Evolutionary conservation across 2,329 filamentous ascomycete species (phyloP).

Genomic region (Microdochium paspali): DNA sequence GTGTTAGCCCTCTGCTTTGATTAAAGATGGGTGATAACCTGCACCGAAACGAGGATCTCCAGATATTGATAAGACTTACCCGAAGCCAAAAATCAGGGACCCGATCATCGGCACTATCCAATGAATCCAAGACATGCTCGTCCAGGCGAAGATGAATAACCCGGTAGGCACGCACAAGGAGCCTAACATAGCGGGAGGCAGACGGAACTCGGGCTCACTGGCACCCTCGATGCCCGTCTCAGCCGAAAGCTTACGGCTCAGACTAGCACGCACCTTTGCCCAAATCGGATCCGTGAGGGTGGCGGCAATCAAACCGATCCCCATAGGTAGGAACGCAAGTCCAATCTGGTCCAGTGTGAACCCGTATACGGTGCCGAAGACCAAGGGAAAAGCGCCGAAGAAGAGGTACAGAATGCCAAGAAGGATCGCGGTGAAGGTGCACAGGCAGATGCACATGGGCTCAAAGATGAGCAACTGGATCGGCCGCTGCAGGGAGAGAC

Average conservation of each 20-base stretch:
- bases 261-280: slow-evolving; percentile 46
- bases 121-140: slow-evolving; percentile 63
- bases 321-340: slow-evolving; percentile 65
- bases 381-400: slow-evolving; percentile 77
- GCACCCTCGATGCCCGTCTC: slow-evolving; percentile 33
- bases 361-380: slow-evolving; percentile 65
- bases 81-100: slow-evolving; percentile 59
- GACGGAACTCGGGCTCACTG: slow-evolving; percentile 78
- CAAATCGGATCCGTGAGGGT: slow-evolving; percentile 57
- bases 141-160: slow-evolving; percentile 86
- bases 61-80: no score
- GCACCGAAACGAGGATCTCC: neutral
- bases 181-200: slow-evolving; percentile 69
- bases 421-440: slow-evolving; percentile 75
- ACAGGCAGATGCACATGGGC: slow-evolving; percentile 78
- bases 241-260: slow-evolving; percentile 20
- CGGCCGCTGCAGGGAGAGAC: slow-evolving; percentile 53
- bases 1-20: neutral
- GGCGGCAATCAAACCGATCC: slow-evolving; percentile 58
- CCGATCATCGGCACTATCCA: slow-evolving; percentile 72
- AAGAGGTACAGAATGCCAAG: slow-evolving; percentile 84
- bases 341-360: slow-evolving; percentile 75
- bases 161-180: slow-evolving; percentile 69
- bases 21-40: no score
- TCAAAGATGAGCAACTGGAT: slow-evolving; percentile 73